These are phyloP conservation scores for Candida yuanshanica DNA, from an alignment of 805 yeast species.

Conservation along the genomic window DNA sequence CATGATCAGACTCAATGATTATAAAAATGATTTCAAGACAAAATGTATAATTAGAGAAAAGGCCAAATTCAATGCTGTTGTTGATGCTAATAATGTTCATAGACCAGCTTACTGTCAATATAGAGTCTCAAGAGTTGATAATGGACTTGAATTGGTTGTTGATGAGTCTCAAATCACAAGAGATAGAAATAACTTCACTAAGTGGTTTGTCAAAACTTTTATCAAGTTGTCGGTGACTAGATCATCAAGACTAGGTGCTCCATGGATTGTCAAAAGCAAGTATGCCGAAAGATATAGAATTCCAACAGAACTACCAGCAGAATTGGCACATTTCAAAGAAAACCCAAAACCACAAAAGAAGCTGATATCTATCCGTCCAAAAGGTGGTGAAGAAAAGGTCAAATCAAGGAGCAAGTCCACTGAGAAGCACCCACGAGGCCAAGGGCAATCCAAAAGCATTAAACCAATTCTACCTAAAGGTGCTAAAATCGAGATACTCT, in stretches of 20 bases:
- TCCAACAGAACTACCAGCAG: slow-evolving; percentile 51
- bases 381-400: slow-evolving; percentile 6
- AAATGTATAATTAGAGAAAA: slow-evolving; percentile 71
- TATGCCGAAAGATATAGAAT: slow-evolving; percentile 69
- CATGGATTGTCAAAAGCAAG: slow-evolving; percentile 86
- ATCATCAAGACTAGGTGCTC: slow-evolving; percentile 85
- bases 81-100: slow-evolving; percentile 30
- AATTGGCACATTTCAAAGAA: slow-evolving; percentile 32
- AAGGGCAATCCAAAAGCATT: not conserved
- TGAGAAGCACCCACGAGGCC: not conserved
- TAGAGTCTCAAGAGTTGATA: slow-evolving; percentile 53
- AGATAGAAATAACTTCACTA: slow-evolving; percentile 83
- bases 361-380: slow-evolving; percentile 9
- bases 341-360: slow-evolving; percentile 6
- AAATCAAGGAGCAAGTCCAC: slow-evolving; percentile 1
- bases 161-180: slow-evolving; percentile 71
- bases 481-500: slow-evolving; percentile 6
- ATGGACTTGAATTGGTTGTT: slow-evolving; percentile 58
- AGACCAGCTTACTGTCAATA: slow-evolving; percentile 60
- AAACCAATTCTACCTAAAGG: slow-evolving; percentile 3
- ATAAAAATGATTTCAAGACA: slow-evolving; percentile 23
- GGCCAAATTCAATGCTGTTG: slow-evolving; percentile 60
- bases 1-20: slow-evolving; percentile 39
- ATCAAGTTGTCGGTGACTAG: slow-evolving; percentile 60
- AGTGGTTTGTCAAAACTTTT: slow-evolving; percentile 86